These are phyloP conservation scores for Penicillium malachiteum DNA, from an alignment of 495 filamentous ascomycete species.

Conservation along the genomic window DNA sequence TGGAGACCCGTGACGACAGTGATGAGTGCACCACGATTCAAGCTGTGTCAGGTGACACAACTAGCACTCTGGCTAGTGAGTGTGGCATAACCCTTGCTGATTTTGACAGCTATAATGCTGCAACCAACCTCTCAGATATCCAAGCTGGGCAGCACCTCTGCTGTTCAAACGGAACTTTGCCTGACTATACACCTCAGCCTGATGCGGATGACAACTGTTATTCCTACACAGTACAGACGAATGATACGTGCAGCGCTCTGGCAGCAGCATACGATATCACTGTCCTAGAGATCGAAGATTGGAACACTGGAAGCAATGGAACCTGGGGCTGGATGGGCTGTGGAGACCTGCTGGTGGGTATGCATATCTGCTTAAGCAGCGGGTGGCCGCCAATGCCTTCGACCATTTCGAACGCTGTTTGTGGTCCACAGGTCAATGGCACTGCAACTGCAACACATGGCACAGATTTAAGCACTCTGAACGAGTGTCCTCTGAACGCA, in stretches of 20 bases:
- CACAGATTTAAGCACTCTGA: background rate
- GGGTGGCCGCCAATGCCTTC: background rate
- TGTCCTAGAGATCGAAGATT: conserved; percentile 26
- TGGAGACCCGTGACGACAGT: background rate
- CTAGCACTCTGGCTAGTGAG: background rate
- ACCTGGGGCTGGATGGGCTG: conserved; percentile 29
- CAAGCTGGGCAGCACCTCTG: background rate
- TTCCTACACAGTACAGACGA: background rate
- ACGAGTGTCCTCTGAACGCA: conserved; percentile 8
- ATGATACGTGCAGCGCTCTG: background rate
- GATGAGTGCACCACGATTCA: background rate
- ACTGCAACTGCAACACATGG: background rate
- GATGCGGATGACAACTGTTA: background rate
- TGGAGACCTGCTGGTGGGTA: background rate
- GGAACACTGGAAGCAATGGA: conserved; percentile 33
- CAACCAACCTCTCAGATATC: background rate
- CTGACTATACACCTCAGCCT: background rate
- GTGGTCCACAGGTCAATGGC: background rate
- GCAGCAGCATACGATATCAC: background rate
- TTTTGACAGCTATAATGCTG: background rate
- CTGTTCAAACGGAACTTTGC: background rate
- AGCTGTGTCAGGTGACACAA: background rate
- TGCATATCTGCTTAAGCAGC: background rate
- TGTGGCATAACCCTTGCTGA: background rate
- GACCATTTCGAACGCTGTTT: background rate